A percentile compares a stretch with the other conserved stretches of the same genome.
These are phyloP conservation scores for Lactifluus hygrophoroides DNA, from an alignment of 768 basidiomycete species.

Conservation along the genomic window DNA sequence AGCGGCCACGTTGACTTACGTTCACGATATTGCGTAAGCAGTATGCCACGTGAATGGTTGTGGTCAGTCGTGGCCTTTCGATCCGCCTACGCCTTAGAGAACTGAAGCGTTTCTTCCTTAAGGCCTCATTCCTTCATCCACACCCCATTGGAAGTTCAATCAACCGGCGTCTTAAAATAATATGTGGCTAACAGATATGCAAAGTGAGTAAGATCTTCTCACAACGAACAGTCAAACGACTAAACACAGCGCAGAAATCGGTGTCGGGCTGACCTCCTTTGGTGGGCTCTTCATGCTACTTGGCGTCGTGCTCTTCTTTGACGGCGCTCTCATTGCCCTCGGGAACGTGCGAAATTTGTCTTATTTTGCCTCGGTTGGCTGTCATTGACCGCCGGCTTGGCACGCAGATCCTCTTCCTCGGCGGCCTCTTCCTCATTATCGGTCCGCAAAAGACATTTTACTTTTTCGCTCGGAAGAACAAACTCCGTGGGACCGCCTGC, in stretches of 20 bases:
- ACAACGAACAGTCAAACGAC: not conserved
- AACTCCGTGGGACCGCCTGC: conserved; percentile 81
- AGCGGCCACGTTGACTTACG: too few relatives aligned
- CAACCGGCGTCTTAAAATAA: too few relatives aligned
- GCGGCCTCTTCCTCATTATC: conserved; percentile 93
- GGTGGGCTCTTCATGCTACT: conserved; percentile 94
- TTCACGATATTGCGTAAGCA: too few relatives aligned
- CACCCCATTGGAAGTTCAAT: too few relatives aligned
- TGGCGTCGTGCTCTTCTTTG: conserved; percentile 93
- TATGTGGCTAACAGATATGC: conserved; percentile 63
- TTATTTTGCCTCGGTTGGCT: not conserved
- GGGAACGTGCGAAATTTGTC: conserved; percentile 66
- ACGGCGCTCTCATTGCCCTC: conserved; percentile 90
- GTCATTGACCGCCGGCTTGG: not conserved
- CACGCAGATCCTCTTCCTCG: conserved; percentile 86
- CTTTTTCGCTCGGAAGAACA: conserved; percentile 95
- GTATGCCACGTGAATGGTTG: too few relatives aligned
- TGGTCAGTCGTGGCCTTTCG: too few relatives aligned
- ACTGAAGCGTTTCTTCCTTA: too few relatives aligned
- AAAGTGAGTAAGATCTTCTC: conserved; percentile 36
- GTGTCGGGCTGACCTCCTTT: conserved; percentile 93
- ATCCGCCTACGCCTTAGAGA: too few relatives aligned
- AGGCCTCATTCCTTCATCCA: too few relatives aligned
- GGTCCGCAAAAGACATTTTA: conserved; percentile 96
- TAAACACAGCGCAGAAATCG: conserved; percentile 60